Percentiles rank a stretch among this genome's conserved stretches.
phyloP scores from a whole-genome alignment of 2,329 filamentous ascomycete genomes.

The Sordariomycetes sp. region DNA sequence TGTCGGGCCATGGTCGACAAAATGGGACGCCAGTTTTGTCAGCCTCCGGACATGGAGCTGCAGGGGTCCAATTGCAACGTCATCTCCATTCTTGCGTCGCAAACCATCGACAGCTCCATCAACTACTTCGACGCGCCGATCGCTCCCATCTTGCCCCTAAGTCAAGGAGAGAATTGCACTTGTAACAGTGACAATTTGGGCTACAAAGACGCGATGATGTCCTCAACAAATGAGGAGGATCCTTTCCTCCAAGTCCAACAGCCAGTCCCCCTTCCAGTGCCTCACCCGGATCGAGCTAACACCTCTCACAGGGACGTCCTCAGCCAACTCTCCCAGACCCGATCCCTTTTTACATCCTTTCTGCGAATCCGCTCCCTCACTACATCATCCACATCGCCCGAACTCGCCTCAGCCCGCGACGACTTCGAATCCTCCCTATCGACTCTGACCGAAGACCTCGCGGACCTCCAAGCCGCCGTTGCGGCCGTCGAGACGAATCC shows the following conservation, averaged over 20 bases:
- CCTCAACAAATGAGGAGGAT: slow-evolving; percentile 57
- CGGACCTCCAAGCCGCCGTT: slow-evolving; percentile 81
- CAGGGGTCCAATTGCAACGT: slow-evolving; percentile 15
- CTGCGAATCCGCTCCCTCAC: slow-evolving; percentile 87
- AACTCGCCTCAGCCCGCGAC: slow-evolving; percentile 68
- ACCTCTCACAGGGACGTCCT: slow-evolving; percentile 66
- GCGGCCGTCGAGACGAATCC: slow-evolving; percentile 82
- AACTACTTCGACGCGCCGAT: neutral
- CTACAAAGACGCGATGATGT: slow-evolving; percentile 45
- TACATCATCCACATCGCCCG: slow-evolving; percentile 62
- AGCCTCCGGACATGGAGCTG: neutral
- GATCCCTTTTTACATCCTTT: slow-evolving; percentile 88
- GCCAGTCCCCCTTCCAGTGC: slow-evolving; percentile 28
- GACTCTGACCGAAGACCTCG: slow-evolving; percentile 71
- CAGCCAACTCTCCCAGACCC: slow-evolving; percentile 67
- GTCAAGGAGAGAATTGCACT: neutral
- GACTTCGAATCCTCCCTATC: slow-evolving; percentile 60
- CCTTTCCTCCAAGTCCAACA: slow-evolving; percentile 66
- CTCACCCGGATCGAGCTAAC: neutral
- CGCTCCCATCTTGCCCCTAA: neutral
- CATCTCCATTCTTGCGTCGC: slow-evolving; percentile 16
- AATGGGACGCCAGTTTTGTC: too few species aligned
- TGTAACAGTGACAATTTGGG: neutral
- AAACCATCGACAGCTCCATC: slow-evolving; percentile 6
- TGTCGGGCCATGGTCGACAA: too few species aligned